These are phyloP conservation scores for Graphium sp. DNA, from an alignment of 2,329 filamentous ascomycete genomes.

Conservation along the genomic window DNA sequence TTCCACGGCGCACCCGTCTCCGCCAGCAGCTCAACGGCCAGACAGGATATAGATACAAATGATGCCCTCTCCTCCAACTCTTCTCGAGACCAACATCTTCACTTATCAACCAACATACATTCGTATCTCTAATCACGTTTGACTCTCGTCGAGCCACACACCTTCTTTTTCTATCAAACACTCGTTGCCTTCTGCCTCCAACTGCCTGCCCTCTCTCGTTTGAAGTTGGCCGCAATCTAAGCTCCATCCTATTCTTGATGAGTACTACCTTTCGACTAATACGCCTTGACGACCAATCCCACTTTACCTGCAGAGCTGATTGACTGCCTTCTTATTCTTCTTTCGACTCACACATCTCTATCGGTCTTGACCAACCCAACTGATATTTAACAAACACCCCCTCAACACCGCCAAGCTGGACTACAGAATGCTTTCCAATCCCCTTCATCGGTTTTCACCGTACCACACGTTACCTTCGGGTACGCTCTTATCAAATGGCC, in stretches of 20 bases:
- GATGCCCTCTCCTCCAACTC: conserved; percentile 1
- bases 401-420: conserved; percentile 4
- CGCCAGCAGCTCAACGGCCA: conserved; percentile 2
- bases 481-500: conserved; percentile 36
- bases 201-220: conserved; percentile 25
- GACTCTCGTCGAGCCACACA: conserved; percentile 8
- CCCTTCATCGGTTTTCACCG: conserved; percentile 43
- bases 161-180: too few species aligned
- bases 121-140: conserved; percentile 1
- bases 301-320: not conserved
- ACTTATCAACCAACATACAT: conserved; percentile 3
- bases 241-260: too few species aligned
- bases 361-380: conserved; percentile 9
- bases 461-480: conserved; percentile 40
- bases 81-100: not conserved
- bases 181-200: conserved; percentile 15
- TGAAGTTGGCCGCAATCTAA: conserved; percentile 17
- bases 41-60: conserved; percentile 5
- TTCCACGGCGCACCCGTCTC: not conserved
- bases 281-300: not conserved
- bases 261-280: too few species aligned
- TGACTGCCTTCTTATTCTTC: conserved; percentile 1
- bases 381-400: conserved; percentile 3
- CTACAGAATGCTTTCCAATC: conserved; percentile 43
- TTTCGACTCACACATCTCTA: conserved; percentile 4